These are phyloP conservation scores for Vitis rotundifolia DNA, from an alignment of 164 flowering plant genomes.

Conservation along the genomic window DNA sequence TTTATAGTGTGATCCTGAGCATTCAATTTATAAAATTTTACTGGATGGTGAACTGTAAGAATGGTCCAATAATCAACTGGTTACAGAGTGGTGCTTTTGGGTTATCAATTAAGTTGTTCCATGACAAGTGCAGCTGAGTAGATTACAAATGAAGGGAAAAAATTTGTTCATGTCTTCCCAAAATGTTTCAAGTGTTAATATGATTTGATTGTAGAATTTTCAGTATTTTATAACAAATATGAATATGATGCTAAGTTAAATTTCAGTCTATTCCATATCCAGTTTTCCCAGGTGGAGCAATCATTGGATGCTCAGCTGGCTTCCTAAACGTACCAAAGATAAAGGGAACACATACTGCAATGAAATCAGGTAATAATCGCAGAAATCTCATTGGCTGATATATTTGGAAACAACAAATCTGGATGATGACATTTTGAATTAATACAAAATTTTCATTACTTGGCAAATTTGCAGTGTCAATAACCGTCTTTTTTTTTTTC, in stretches of 20 bases:
- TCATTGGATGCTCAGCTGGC: slow-evolving; percentile 98
- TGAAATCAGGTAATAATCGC: slow-evolving; percentile 78
- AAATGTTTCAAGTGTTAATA: neutral
- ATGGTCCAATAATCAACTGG: too few relatives aligned
- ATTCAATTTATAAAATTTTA: neutral
- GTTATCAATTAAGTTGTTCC: neutral
- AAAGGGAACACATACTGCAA: slow-evolving; percentile 96
- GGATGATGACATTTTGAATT: neutral
- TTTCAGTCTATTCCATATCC: slow-evolving; percentile 99
- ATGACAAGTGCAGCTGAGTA: neutral
- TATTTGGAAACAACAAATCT: neutral
- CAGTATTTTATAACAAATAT: slow-evolving; percentile 5
- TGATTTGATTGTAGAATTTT: neutral
- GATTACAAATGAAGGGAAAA: neutral
- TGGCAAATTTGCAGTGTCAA: too few relatives aligned
- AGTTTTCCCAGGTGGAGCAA: slow-evolving; percentile 98
- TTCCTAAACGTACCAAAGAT: slow-evolving; percentile 95
- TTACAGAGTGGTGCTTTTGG: too few relatives aligned
- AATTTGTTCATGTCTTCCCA: too few relatives aligned
- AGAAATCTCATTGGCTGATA: neutral
- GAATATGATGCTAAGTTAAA: slow-evolving; percentile 53
- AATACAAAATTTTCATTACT: neutral
- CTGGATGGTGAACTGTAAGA: too few relatives aligned
- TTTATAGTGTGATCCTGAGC: neutral
- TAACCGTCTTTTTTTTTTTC: too few relatives aligned